Evolutionary conservation across 345 rosid genomes (phyloP).

Genomic region (Citrus hindsii): DNA sequence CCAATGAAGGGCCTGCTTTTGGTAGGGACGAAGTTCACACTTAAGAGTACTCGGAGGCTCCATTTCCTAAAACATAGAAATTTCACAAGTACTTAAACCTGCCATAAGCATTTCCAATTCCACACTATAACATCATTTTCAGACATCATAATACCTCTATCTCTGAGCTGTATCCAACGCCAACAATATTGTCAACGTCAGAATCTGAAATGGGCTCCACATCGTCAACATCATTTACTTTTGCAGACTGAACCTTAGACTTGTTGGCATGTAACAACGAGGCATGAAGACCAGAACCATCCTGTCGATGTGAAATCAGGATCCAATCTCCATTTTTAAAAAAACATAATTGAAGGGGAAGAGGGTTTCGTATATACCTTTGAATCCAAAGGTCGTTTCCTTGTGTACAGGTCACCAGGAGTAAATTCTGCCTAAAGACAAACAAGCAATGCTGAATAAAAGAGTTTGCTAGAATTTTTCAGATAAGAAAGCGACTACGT

Average conservation of each 20-base stretch:
- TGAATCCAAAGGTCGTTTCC: constrained; percentile 70
- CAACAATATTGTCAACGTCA: constrained; percentile 89
- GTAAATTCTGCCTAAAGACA: constrained; percentile 72
- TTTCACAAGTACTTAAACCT: constrained; percentile 15
- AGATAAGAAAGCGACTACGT: not conserved
- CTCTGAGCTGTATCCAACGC: constrained; percentile 63
- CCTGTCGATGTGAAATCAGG: constrained; percentile 39
- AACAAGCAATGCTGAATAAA: constrained; percentile 18
- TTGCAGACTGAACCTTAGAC: constrained; percentile 36
- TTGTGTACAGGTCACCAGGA: constrained; percentile 69
- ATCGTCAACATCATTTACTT: constrained; percentile 56
- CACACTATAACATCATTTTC: constrained; percentile 1
- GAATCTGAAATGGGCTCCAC: constrained; percentile 72
- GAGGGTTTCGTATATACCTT: constrained; percentile 41
- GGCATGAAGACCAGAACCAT: constrained; percentile 43
- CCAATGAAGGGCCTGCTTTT: constrained; percentile 97
- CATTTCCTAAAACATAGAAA: constrained; percentile 64
- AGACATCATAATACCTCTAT: constrained; percentile 55
- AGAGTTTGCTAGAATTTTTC: constrained; percentile 1
- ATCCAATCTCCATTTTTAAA: constrained; percentile 4
- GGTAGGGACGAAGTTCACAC: constrained; percentile 95
- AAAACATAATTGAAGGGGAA: not conserved
- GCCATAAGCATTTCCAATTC: constrained; percentile 3
- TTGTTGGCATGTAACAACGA: constrained; percentile 42
- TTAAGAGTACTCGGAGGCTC: constrained; percentile 67